Evolutionary conservation across 2,329 filamentous ascomycete genomes (phyloP), one percentile per base, ranked within the genome.

Genomic region (Fusarium oxysporum): DNA sequence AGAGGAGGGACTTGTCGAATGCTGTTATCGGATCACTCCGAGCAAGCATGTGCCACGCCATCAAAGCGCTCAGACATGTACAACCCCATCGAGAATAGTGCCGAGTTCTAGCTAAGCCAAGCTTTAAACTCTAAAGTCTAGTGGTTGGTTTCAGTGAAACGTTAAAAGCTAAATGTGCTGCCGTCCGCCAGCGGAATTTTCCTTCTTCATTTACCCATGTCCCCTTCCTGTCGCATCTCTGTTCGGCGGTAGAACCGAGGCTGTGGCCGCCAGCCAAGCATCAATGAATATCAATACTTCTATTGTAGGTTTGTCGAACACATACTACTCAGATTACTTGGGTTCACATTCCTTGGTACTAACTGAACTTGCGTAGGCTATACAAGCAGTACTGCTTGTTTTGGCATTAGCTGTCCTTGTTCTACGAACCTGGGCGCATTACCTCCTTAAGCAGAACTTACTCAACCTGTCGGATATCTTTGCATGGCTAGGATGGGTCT

Each of bases 401-500:
- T 54, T 68, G 13, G 64, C 65, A 12, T 48, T 68, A 5, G 12
- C 38, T 3, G 32, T 54, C 1, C 37, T 68, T 9, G 2, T 62
- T 28, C 41, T 68, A 5, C 64, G 56, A 12, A 35, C 47, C 25
- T 62, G 48, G 37, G 63, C 65, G 17, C 55, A 58, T 16, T 6
- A 47, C 1, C 32, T 68, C 7, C 16, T 48, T 8, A 66, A 68
- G n/a, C 65, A 62, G 14, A 30, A 32, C 13, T 6, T 68, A 0
- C 33, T 62, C 5, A 43, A 40, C 9, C 55, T 59, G 3, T 28
- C 47, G 1, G 63, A 68, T 30, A 5, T 40, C 2, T 62, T 68
- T 4, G 63, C 65, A 6, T 68, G 65, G 65, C 41, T 41, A 8
- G 65, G 65, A 16, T 68, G 63, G 63, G 4, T 62, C 10, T 68